These are phyloP conservation scores for Aspergillus sp. DNA, from an alignment of 2,329 filamentous ascomycete species.

Conservation along the genomic window DNA sequence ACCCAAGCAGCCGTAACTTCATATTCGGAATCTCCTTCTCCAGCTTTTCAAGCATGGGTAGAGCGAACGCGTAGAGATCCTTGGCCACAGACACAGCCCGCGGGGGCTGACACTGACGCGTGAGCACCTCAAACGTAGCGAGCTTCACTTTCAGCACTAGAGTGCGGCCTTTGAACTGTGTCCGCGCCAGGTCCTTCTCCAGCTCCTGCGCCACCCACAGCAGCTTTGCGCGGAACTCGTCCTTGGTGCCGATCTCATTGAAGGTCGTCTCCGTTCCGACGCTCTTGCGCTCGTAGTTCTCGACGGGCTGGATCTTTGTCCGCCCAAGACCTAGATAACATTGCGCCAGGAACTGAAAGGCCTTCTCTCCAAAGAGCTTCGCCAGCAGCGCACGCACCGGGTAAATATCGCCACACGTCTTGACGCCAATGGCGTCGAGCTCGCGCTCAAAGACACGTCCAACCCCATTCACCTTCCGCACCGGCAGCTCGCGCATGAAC, in stretches of 20 bases:
- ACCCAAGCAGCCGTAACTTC: constrained; percentile 79
- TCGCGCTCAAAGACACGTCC: constrained; percentile 91
- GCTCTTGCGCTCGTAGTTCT: constrained; percentile 88
- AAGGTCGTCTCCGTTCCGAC: constrained; percentile 95
- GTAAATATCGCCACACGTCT: constrained; percentile 86
- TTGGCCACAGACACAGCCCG: constrained; percentile 70
- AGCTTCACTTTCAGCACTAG: constrained; percentile 90
- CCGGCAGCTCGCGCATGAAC: constrained; percentile 81
- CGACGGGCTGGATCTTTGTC: constrained; percentile 79
- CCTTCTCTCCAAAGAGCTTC: constrained; percentile 85
- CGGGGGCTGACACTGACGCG: constrained; percentile 70
- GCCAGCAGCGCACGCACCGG: constrained; percentile 68
- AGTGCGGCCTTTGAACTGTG: constrained; percentile 84
- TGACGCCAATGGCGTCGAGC: constrained; percentile 79
- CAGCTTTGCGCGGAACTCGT: constrained; percentile 71
- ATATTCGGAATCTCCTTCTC: constrained; percentile 79
- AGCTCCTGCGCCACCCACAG: constrained; percentile 78
- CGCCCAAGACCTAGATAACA: constrained; percentile 84
- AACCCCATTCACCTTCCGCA: constrained; percentile 91
- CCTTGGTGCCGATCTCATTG: constrained; percentile 68
- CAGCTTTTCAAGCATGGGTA: constrained; percentile 81
- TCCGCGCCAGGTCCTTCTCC: constrained; percentile 76
- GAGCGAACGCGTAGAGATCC: constrained; percentile 75
- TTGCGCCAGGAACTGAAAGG: constrained; percentile 78
- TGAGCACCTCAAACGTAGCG: constrained; percentile 88